Conservation (phyloP, 2,329 filamentous ascomycete genomes). For the Leptoxyphium fumago region DNA sequence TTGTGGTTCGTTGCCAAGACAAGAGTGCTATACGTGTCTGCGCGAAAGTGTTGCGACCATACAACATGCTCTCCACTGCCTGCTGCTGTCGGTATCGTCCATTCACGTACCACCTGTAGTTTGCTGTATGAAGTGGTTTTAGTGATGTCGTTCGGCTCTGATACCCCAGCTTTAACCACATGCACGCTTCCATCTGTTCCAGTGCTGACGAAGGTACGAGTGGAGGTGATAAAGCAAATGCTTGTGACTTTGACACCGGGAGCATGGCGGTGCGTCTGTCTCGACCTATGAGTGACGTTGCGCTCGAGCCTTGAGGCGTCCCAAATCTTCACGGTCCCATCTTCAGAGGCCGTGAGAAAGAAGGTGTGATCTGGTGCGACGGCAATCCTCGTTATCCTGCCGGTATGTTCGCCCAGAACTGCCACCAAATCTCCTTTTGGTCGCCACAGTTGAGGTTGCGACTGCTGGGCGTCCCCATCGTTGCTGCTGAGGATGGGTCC, state of each 20-base stretch:
- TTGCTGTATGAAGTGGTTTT: slow-evolving; percentile 58
- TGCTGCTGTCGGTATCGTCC: slow-evolving; percentile 45
- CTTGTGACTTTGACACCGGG: slow-evolving; percentile 59
- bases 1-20: slow-evolving; percentile 77
- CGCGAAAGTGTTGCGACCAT: slow-evolving; percentile 84
- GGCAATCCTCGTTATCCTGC: slow-evolving; percentile 64
- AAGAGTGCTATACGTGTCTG: slow-evolving; percentile 67
- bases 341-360: slow-evolving; percentile 86
- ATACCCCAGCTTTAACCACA: slow-evolving; percentile 67
- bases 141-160: slow-evolving; percentile 35
- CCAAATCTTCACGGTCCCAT: slow-evolving; percentile 85
- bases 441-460: slow-evolving; percentile 42
- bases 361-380: slow-evolving; percentile 84
- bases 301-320: slow-evolving; percentile 79
- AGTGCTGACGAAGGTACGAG: slow-evolving; percentile 83
- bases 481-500: slow-evolving; percentile 28
- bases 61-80: slow-evolving; percentile 56
- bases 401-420: slow-evolving; percentile 76
- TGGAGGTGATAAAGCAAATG: slow-evolving; percentile 83
- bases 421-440: slow-evolving; percentile 74
- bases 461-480: slow-evolving; percentile 27
- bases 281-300: slow-evolving; percentile 74
- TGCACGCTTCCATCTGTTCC: slow-evolving; percentile 82
- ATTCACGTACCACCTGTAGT: slow-evolving; percentile 60
- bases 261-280: slow-evolving; percentile 69